A percentile compares a stretch with the other conserved stretches of the same genome.
Evolutionary conservation across 257 asterid species (phyloP).

Genomic region (Gynochthodes officinalis): DNA sequence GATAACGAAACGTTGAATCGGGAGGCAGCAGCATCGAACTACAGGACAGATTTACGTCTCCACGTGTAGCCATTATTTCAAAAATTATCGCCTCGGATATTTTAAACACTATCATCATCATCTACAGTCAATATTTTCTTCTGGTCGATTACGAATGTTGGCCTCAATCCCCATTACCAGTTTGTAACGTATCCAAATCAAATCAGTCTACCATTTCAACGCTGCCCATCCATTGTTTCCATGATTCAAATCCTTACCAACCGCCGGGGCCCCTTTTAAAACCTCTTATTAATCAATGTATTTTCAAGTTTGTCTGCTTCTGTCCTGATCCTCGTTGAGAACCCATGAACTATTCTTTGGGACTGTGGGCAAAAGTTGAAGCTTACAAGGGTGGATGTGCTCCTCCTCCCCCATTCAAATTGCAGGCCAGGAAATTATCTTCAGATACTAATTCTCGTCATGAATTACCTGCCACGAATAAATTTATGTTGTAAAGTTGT

Average conservation of each 20-base stretch:
- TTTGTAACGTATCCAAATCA: background rate
- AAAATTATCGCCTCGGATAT: background rate
- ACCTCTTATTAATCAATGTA: too few species aligned
- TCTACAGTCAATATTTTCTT: background rate
- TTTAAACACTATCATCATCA: conserved; percentile 1
- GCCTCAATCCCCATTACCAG: background rate
- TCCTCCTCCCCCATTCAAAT: too few species aligned
- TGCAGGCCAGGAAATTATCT: too few species aligned
- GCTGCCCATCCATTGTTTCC: background rate
- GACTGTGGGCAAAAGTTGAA: too few species aligned
- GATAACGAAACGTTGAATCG: background rate
- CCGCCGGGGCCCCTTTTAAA: background rate
- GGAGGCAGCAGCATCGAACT: background rate
- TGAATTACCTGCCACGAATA: too few species aligned
- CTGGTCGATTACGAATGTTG: background rate
- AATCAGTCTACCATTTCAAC: background rate
- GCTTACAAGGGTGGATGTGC: too few species aligned
- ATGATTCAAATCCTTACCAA: background rate
- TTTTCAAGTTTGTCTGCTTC: too few species aligned
- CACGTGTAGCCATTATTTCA: conserved; percentile 6
- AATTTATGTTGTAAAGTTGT: too few species aligned
- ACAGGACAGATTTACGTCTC: background rate
- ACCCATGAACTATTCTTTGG: too few species aligned
- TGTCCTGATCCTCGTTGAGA: too few species aligned
- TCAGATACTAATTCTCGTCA: too few species aligned